phyloP scores from a whole-genome alignment of 1,139 yeast species.

The Geotrichum reessii region DNA sequence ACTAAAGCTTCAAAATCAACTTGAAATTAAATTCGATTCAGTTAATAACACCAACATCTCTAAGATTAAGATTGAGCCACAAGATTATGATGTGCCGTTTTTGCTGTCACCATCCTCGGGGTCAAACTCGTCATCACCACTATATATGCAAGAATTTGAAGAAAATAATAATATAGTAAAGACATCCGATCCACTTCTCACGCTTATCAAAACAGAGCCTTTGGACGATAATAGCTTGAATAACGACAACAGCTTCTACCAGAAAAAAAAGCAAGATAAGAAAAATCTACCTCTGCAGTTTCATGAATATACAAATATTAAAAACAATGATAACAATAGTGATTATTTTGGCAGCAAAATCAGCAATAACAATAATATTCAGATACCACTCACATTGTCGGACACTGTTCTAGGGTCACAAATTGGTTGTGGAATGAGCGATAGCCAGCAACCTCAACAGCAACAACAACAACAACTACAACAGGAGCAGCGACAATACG shows the following conservation, averaged over 20 bases:
- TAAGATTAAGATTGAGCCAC: background rate
- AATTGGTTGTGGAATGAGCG: background rate
- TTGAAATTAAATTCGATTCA: background rate
- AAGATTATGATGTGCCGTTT: background rate
- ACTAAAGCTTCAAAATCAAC: background rate
- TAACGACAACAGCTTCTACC: background rate
- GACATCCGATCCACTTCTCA: background rate
- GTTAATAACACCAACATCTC: background rate
- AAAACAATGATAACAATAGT: background rate
- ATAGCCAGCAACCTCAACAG: background rate
- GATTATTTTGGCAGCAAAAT: no score
- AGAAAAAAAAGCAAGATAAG: background rate
- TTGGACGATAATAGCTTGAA: background rate
- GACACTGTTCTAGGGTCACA: background rate
- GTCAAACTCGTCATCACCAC: background rate
- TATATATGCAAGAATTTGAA: background rate
- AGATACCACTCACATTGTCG: background rate
- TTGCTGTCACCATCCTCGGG: background rate
- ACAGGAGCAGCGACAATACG: background rate
- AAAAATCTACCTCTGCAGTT: background rate
- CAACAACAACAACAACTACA: background rate
- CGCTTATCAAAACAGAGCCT: background rate
- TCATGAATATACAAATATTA: background rate
- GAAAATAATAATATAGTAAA: background rate
- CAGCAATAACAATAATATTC: no score